Percentiles rank a stretch among this genome's conserved stretches.
These are phyloP conservation scores for Fraxinus dipetala DNA, from an alignment of 305 asterid species.

Conservation along the genomic window DNA sequence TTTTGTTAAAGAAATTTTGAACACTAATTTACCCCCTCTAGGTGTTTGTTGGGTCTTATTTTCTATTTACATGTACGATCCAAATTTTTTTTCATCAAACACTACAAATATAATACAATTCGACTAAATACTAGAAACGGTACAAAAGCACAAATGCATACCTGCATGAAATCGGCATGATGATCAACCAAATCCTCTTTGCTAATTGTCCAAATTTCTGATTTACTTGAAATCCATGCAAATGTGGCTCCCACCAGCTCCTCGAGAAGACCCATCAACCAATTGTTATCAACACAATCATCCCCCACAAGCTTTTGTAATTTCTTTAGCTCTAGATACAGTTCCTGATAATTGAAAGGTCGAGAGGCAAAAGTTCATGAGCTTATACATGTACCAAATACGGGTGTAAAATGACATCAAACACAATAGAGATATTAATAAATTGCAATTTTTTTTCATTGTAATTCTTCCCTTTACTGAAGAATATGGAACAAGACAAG, in stretches of 20 bases:
- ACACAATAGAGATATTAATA: not conserved
- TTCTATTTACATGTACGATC: not conserved
- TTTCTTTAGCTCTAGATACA: slow-evolving; percentile 60
- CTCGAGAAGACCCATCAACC: slow-evolving; percentile 45
- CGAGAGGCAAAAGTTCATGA: slow-evolving; percentile 14
- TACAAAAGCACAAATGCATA: slow-evolving; percentile 13
- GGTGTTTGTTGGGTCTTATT: not conserved
- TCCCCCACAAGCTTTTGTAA: slow-evolving; percentile 50
- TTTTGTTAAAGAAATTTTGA: not conserved
- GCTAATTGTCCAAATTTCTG: slow-evolving; percentile 29
- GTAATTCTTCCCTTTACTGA: not conserved
- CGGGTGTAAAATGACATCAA: not conserved
- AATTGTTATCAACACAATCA: slow-evolving; percentile 39
- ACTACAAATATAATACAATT: not conserved
- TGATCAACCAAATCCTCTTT: slow-evolving; percentile 31
- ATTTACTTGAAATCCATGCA: slow-evolving; percentile 36
- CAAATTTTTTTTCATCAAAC: not conserved
- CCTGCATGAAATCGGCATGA: slow-evolving; percentile 46
- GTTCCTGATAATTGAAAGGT: slow-evolving; percentile 41
- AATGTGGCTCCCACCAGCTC: slow-evolving; percentile 49
- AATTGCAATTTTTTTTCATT: too few relatives aligned
- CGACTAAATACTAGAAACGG: not conserved
- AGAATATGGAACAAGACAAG: not conserved
- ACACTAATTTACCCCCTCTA: not conserved
- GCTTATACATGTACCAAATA: not conserved